Percentiles rank a stretch among this genome's conserved stretches.
These are phyloP conservation scores for Diutina siamensis DNA, from an alignment of 1,139 yeast genomes.

Conservation along the genomic window DNA sequence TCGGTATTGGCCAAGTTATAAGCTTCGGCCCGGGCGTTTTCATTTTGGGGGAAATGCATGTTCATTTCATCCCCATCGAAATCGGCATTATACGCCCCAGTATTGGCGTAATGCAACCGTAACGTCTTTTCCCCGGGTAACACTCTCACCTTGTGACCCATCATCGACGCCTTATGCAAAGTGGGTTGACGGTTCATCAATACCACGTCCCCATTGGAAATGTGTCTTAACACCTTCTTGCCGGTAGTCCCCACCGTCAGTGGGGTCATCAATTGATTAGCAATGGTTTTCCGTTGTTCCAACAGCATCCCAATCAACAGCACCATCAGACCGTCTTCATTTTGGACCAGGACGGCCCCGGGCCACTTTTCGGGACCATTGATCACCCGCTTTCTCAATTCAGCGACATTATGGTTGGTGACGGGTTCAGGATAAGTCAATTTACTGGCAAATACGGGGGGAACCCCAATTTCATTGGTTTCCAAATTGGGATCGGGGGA, in stretches of 20 bases:
- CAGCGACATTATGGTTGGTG: slow-evolving; percentile 84
- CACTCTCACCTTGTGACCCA: slow-evolving; percentile 98
- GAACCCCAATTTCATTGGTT: slow-evolving; percentile 97
- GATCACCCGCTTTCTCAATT: slow-evolving; percentile 85
- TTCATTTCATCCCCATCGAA: slow-evolving; percentile 99
- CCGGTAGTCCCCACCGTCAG: slow-evolving; percentile 48
- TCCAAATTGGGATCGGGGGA: slow-evolving; percentile 98
- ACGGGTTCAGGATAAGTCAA: slow-evolving; percentile 98
- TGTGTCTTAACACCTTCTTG: slow-evolving; percentile 90
- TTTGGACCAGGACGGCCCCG: slow-evolving; percentile 93
- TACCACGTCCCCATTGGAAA: slow-evolving; percentile 90
- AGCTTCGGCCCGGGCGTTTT: slow-evolving; percentile 96
- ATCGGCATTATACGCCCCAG: slow-evolving; percentile 98
- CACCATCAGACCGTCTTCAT: slow-evolving; percentile 85
- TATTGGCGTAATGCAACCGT: slow-evolving; percentile 94
- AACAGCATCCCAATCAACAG: slow-evolving; percentile 79
- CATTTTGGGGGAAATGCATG: slow-evolving; percentile 99
- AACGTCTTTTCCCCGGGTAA: slow-evolving; percentile 95
- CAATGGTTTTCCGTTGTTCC: slow-evolving; percentile 94
- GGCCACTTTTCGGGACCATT: slow-evolving; percentile 99
- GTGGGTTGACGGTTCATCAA: slow-evolving; percentile 99
- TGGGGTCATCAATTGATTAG: slow-evolving; percentile 90
- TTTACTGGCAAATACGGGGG: slow-evolving; percentile 94
- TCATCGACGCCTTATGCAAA: slow-evolving; percentile 97
- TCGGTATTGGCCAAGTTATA: slow-evolving; percentile 90